Percentiles rank a stretch among this genome's conserved stretches.
These are phyloP conservation scores for Cordyceps javanica DNA, from an alignment of 2,329 filamentous ascomycete species.

Conservation along the genomic window DNA sequence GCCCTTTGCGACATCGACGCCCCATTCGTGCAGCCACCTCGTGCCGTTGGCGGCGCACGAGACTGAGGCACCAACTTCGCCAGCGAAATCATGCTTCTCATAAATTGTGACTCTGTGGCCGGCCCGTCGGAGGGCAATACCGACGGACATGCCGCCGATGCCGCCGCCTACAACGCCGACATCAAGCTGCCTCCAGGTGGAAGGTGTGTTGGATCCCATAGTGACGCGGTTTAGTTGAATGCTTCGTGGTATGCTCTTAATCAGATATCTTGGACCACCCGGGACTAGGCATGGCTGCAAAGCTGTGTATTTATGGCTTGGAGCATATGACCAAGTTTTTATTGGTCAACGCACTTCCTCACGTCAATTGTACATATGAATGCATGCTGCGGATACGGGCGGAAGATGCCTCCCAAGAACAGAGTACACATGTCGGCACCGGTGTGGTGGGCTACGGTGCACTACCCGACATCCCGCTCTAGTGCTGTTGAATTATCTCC, in stretches of 20 bases:
- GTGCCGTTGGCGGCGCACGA: constrained; percentile 66
- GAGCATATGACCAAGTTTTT: neutral
- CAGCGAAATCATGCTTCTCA: constrained; percentile 58
- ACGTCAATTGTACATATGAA: neutral
- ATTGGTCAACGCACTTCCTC: neutral
- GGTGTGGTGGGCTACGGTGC: constrained; percentile 2
- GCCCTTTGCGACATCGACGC: constrained; percentile 56
- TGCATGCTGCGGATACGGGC: neutral
- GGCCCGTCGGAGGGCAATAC: constrained; percentile 40
- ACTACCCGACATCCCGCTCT: constrained; percentile 4
- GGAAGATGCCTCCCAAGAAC: neutral
- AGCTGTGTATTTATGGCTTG: constrained; percentile 1
- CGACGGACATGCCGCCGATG: constrained; percentile 41
- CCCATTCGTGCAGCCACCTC: constrained; percentile 64
- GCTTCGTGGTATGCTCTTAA: neutral
- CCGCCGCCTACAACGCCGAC: constrained; percentile 41
- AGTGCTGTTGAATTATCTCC: neutral
- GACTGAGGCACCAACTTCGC: constrained; percentile 62
- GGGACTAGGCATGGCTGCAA: neutral
- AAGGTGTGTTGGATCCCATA: constrained; percentile 21
- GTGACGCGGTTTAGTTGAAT: neutral
- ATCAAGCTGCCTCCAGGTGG: constrained; percentile 38
- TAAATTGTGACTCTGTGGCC: constrained; percentile 54
- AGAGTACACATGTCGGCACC: neutral
- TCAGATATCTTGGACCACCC: neutral